A percentile compares a stretch with the other conserved stretches of the same genome.
Conservation (phyloP, 371 early-diverging fungal genomes). For the Nematocida homosporus region DNA sequence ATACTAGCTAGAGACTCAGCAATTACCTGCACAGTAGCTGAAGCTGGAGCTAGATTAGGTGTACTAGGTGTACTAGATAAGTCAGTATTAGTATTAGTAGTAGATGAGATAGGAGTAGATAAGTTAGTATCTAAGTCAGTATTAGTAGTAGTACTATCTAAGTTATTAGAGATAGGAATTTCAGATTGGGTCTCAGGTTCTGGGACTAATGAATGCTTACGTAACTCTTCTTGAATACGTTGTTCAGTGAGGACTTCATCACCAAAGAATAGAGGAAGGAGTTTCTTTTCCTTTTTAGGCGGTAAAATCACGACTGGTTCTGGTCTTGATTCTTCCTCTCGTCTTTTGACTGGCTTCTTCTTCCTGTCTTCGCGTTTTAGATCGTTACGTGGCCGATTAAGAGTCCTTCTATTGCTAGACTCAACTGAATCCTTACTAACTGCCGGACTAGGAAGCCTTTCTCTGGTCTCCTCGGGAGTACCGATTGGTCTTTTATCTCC, state of each 20-base stretch:
- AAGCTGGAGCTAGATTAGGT: too few species aligned
- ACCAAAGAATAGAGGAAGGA: slow-evolving; percentile 5
- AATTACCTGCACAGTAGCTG: too few species aligned
- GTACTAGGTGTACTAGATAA: too few species aligned
- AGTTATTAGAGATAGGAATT: too few species aligned
- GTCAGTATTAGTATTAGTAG: too few species aligned
- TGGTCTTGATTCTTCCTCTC: slow-evolving; percentile 27
- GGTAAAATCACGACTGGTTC: not conserved
- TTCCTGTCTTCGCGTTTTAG: slow-evolving; percentile 1
- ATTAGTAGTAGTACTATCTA: too few species aligned
- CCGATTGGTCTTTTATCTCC: slow-evolving; percentile 32
- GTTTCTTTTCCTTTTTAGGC: slow-evolving; percentile 26
- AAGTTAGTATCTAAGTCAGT: too few species aligned
- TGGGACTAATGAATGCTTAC: not conserved
- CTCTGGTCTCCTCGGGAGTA: slow-evolving; percentile 12
- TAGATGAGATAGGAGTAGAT: too few species aligned
- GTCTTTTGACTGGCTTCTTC: not conserved
- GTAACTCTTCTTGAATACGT: slow-evolving; percentile 24
- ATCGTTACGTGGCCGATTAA: not conserved
- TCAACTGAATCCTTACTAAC: slow-evolving; percentile 1
- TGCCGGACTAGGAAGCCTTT: not conserved
- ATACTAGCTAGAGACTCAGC: too few species aligned
- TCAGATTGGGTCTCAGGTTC: too few species aligned
- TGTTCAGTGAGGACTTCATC: slow-evolving; percentile 9
- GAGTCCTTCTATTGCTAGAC: slow-evolving; percentile 6